A percentile compares a stretch with the other conserved stretches of the same genome.
These are phyloP conservation scores for Fraxinus albicans DNA, from an alignment of 305 asterid species.

Conservation along the genomic window DNA sequence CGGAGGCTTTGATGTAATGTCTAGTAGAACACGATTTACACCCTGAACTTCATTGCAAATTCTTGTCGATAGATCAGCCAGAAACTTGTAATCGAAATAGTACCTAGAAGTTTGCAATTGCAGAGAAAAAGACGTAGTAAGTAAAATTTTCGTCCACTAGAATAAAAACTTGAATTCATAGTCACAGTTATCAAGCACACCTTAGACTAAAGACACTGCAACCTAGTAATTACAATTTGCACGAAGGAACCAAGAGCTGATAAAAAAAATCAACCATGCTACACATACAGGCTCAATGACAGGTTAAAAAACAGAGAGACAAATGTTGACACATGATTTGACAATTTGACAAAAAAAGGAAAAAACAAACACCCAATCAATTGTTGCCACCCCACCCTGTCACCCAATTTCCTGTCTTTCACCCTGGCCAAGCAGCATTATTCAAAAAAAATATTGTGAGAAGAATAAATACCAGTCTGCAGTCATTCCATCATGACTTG, in stretches of 20 bases:
- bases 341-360: no score
- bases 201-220: background rate
- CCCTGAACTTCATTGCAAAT: constrained; percentile 90
- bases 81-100: constrained; percentile 82
- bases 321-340: background rate
- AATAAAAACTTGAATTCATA: background rate
- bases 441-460: background rate
- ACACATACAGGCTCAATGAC: background rate
- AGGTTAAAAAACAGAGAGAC: background rate
- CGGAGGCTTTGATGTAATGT: constrained; percentile 95
- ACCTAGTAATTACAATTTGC: background rate
- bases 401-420: no score
- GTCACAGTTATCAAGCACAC: background rate
- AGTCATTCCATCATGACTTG: constrained; percentile 99
- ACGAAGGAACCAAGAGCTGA: background rate
- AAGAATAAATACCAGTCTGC: constrained; percentile 76
- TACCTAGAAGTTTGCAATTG: constrained; percentile 56
- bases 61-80: constrained; percentile 71
- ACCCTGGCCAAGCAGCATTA: background rate
- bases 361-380: no score
- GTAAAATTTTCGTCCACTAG: background rate
- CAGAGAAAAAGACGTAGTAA: background rate
- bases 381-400: no score
- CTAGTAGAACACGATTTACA: constrained; percentile 89
- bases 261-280: background rate